A percentile compares a stretch with the other conserved stretches of the same genome.
These are phyloP conservation scores for Penicillium robsamsonii DNA, from an alignment of 495 filamentous ascomycete genomes.

Conservation along the genomic window DNA sequence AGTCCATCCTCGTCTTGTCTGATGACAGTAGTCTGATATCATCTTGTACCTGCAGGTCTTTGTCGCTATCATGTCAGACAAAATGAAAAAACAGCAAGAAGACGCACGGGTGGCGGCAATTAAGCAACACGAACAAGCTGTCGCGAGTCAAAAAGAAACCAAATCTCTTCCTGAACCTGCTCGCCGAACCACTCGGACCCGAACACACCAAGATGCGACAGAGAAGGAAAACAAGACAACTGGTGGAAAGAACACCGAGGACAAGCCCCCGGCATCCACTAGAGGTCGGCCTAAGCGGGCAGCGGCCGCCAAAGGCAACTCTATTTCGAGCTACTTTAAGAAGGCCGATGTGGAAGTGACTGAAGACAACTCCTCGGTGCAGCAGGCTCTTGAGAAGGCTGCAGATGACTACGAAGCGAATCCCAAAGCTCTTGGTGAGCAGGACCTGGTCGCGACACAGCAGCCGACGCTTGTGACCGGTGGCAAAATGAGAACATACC, in stretches of 20 bases:
- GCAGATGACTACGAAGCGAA: constrained; percentile 56
- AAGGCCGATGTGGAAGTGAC: constrained; percentile 55
- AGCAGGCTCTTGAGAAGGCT: constrained; percentile 54
- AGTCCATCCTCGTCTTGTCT: constrained; percentile 10
- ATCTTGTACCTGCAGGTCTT: constrained; percentile 33
- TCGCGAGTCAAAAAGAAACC: constrained; percentile 17
- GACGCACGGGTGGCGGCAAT: constrained; percentile 49
- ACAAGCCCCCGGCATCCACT: constrained; percentile 18
- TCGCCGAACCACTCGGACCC: constrained; percentile 33
- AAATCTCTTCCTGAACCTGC: constrained; percentile 18
- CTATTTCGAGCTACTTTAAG: constrained; percentile 57
- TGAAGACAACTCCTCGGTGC: constrained; percentile 49
- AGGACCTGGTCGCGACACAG: constrained; percentile 73
- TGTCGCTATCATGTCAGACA: constrained; percentile 57
- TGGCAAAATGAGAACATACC: constrained; percentile 90
- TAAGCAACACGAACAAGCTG: constrained; percentile 37
- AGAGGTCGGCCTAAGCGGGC: constrained; percentile 35
- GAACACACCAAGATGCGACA: constrained; percentile 32
- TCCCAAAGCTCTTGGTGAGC: constrained; percentile 64
- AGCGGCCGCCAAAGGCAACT: constrained; percentile 30
- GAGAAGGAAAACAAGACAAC: constrained; percentile 21
- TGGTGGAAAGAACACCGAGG: constrained; percentile 7
- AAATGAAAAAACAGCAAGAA: constrained; percentile 62
- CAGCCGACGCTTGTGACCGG: constrained; percentile 84
- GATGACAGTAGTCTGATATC: neutral